Base-by-base conservation (phyloP, 371 early-diverging fungal genomes). In the Apophysomyces elegans region DNA sequence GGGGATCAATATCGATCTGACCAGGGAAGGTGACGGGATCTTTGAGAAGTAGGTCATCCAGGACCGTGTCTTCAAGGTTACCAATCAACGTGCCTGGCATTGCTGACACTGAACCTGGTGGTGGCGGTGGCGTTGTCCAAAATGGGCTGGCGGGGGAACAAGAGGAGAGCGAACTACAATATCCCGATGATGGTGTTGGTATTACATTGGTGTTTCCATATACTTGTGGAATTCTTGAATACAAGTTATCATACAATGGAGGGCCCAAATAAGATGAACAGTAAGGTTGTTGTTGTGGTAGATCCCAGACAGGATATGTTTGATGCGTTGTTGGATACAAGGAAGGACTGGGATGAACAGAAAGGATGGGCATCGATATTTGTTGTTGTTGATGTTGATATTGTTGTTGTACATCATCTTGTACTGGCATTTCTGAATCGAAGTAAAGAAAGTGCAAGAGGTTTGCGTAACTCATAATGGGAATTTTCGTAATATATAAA, bases 101-200 rank as follows among this genome's bases (percentile, higher is more conserved):
- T 4, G 54, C n/a, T 16, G 54, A 50, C 2, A 7, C n/a, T 21
- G 54, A 50, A 50, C 21, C 21, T 50, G 54, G n/a, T 21, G 21
- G 21, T 50, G n/a, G 54, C 21, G 54, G 54, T 50, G 54, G 54
- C 54, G 54, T 21, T 21, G 21, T 50, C n/a, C 54, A 50, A 50
- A 50, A 50, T 8, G n/a, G 54, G 54, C 54, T 50, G 54, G 21
- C 54, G 21, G 54, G 54, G 8, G 54, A 50, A 50, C 54, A 50
- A 4, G 54, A 21, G 21, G 54, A 50, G 21, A 50, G 54, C 21
- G 54, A 50, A 21, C 11, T 50, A 21, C 54, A 50, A 21, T 50
- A 50, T 9, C 54, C 54, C 5, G 54, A 21, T 18, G 54, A 50
- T 21, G 21, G 54, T 26, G 21, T 50, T 21, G 54, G 54, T 9